Evolutionary conservation across 306 rosid species (phyloP), one percentile per base, ranked within the genome.

Genomic region (Trifolium subterraneum): DNA sequence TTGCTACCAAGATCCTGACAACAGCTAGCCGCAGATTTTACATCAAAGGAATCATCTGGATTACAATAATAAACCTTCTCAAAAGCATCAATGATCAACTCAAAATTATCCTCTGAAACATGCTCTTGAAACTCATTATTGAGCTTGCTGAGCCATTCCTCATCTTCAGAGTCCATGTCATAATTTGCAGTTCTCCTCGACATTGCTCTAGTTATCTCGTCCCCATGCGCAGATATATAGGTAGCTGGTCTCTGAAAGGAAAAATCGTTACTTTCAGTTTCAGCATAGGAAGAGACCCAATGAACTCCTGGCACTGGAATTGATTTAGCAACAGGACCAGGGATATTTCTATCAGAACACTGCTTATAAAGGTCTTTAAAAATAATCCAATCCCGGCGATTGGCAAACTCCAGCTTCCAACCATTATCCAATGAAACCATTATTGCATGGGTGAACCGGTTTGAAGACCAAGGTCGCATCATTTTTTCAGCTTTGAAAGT

Each of bases 131-230:
- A 81, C 63, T 81, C 84, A 8, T 58, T 3, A 61, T 89, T 93
- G 54, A 86, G 74, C 79, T 85, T 85, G 42, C 71, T 79, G 50
- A 93, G 85, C 96, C 97, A 93, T 70, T 76, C 85, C 84, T 90
- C 96, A 6, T 93, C 98, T 38, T 86, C 97, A 48, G 86, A 84
- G 55, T 93, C 98, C 93, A 93, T 82, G 84, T 93, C 98, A 79
- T 93, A 93, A 63, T 70, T 90, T 4, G 97, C 87, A 0, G 83
- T 76, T 66, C 41, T 78, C 84, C 78, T 90, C 10, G 86, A 55
- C 88, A 88, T 60, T n/a, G 88, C 90, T 84, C 97, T 86, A 16
- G 81, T 83, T 73, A 93, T 23, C 85, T 93, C 98, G 68, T 93
- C 88, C 2, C 75, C 86, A 42, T 78, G 71, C 33, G 52, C 35